These are phyloP conservation scores for Fusarium lateritium DNA, from an alignment of 2,329 filamentous ascomycete species.

Conservation along the genomic window DNA sequence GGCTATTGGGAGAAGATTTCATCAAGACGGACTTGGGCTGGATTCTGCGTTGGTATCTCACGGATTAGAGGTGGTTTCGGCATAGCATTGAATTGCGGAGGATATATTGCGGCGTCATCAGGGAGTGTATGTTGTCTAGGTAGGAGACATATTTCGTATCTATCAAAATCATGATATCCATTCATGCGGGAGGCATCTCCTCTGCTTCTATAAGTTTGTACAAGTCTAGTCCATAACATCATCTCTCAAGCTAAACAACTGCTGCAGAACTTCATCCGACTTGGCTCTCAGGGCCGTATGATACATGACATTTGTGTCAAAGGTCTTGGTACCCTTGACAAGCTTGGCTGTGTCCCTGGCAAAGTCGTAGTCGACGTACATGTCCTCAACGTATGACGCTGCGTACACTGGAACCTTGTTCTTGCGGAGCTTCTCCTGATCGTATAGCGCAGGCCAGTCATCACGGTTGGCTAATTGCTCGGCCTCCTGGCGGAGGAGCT, in stretches of 20 bases:
- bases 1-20: neutral
- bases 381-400: slow-evolving; percentile 86
- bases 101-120: neutral
- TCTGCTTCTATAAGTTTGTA: neutral
- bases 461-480: slow-evolving; percentile 76
- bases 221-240: slow-evolving; percentile 68
- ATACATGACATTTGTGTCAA: slow-evolving; percentile 88
- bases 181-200: neutral
- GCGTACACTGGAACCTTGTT: slow-evolving; percentile 92
- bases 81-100: neutral
- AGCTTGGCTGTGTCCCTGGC: slow-evolving; percentile 80
- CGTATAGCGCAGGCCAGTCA: slow-evolving; percentile 84
- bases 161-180: slow-evolving; percentile 13
- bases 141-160: slow-evolving; percentile 7
- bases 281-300: slow-evolving; percentile 85
- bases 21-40: neutral
- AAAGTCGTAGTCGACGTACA: slow-evolving; percentile 89
- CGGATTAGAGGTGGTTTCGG: neutral
- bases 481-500: slow-evolving; percentile 76
- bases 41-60: neutral
- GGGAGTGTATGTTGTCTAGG: neutral
- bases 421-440: slow-evolving; percentile 77
- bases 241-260: slow-evolving; percentile 84
- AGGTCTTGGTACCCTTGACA: slow-evolving; percentile 84
- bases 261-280: slow-evolving; percentile 81